Evolutionary conservation across 1,139 yeast species (phyloP).

Genomic region (Sugiyamaella novakii): DNA sequence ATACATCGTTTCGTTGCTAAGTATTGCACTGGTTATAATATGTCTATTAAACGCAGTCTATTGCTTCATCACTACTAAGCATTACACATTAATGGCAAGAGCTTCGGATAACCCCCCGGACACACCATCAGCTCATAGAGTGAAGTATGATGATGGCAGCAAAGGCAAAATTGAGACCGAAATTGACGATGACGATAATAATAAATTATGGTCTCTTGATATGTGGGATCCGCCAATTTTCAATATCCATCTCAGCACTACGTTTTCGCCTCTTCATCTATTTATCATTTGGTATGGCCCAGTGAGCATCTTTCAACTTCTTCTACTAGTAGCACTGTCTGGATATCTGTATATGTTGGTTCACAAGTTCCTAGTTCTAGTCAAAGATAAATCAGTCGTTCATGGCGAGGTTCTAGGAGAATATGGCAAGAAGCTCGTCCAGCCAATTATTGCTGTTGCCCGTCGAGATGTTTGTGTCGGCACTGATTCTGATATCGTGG

Average conservation of each 20-base stretch:
- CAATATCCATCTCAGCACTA: conserved; percentile 49
- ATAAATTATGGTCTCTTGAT: conserved; percentile 52
- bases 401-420: conserved; percentile 66
- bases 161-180: conserved; percentile 5
- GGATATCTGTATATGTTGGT: conserved; percentile 48
- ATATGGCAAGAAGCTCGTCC: conserved; percentile 64
- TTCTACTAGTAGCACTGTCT: conserved; percentile 43
- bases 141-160: conserved; percentile 32
- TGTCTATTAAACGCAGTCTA: conserved; percentile 42
- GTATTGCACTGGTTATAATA: conserved; percentile 22
- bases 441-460: conserved; percentile 56
- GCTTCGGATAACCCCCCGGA: conserved; percentile 44
- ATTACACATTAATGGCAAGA: conserved; percentile 48
- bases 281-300: conserved; percentile 49
- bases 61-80: conserved; percentile 42
- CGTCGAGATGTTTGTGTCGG: conserved; percentile 68
- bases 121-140: conserved; percentile 46
- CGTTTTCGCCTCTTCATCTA: conserved; percentile 61
- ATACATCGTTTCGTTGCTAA: conserved; percentile 21
- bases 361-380: conserved; percentile 50
- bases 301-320: conserved; percentile 44
- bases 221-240: conserved; percentile 65
- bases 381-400: conserved; percentile 62
- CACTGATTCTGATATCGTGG: conserved; percentile 48
- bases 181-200: conserved; percentile 18